Base-by-base conservation (phyloP, 2,329 filamentous ascomycete species). In the Aspergillus costaricaensis region DNA sequence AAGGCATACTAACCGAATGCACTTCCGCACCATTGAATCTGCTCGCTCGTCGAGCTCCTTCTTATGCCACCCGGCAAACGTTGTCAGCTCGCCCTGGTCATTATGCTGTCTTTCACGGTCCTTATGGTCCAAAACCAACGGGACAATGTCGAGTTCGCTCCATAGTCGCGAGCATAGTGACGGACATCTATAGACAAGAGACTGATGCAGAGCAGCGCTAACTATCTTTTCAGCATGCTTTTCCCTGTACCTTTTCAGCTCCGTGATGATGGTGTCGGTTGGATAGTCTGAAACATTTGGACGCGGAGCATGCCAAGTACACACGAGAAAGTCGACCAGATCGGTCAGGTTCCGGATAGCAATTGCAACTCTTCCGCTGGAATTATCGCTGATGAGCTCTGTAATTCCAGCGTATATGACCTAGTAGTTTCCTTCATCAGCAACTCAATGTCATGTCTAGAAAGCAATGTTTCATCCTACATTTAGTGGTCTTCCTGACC, bases 1-100 rank as follows among this genome's bases (percentile, higher is more conserved):
- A 32, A 12, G 8, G 8, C 52, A 25, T 17, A 49, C 19, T 12
- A 74, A 88, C 86, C 86, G 84, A 63, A 91, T 82, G 71, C 88
- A 91, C 76, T 91, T 92, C 64, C 90, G 82, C 1, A 87, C 88
- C 83, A 92, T 88, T 1, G 88, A 89, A 70, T 93, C 90, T 1
- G 90, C 89, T 72, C 91, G 86, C 72, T 93, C 90, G 68, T 92
- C 90, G 4, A 91, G 82, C 21, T 81, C 78, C 70, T 86, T 85
- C 30, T 77, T 74, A 49, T 81, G 77, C 80, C 82, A 84, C 61
- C 57, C 60, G 47, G 55, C 61, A 65, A 43, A 66, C 52, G 67
- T 77, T 68, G 71, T 39, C n/a, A 55, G 15, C 39, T 61, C 47
- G 2, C 55, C 59, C 10, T 39, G 44, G 23, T 63, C 61, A 9